These are phyloP conservation scores for Phytophthora pisi DNA, from an alignment of 352 stramenopile genomes.

Conservation along the genomic window DNA sequence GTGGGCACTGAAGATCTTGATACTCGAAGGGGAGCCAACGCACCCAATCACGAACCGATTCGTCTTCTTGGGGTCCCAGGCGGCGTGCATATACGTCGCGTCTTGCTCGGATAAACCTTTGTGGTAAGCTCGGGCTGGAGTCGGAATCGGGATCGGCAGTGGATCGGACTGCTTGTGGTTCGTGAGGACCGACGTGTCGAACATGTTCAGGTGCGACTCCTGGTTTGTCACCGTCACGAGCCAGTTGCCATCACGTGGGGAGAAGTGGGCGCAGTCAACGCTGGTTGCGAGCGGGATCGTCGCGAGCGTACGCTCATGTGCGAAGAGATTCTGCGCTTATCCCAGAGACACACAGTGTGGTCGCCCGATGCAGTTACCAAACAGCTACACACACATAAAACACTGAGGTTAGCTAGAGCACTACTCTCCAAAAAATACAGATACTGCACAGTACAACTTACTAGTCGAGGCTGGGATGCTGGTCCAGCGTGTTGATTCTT, in stretches of 20 bases:
- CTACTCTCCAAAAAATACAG: neutral
- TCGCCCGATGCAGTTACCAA: constrained; percentile 72
- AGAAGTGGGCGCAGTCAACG: constrained; percentile 82
- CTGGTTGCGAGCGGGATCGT: constrained; percentile 54
- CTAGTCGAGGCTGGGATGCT: constrained; percentile 56
- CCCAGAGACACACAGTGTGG: constrained; percentile 73
- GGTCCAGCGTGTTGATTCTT: constrained; percentile 76
- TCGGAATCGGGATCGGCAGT: constrained; percentile 46
- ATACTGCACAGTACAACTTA: constrained; percentile 34
- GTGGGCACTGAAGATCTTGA: constrained; percentile 71
- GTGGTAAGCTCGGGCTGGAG: constrained; percentile 30
- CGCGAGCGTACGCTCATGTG: constrained; percentile 40
- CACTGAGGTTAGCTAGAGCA: neutral
- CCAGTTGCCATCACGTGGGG: constrained; percentile 49
- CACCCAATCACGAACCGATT: constrained; percentile 70
- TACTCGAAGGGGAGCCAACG: constrained; percentile 57
- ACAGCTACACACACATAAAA: constrained; percentile 41
- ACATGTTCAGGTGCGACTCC: constrained; percentile 70
- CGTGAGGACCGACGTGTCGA: constrained; percentile 35
- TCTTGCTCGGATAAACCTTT: constrained; percentile 36
- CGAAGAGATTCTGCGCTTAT: constrained; percentile 53
- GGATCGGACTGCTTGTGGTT: constrained; percentile 24
- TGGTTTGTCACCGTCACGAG: constrained; percentile 64
- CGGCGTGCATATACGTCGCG: constrained; percentile 44
- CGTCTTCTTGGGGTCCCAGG: constrained; percentile 69